Base-by-base conservation (phyloP, 108 stramenopile species). In the Cyclotella distinguenda region DNA sequence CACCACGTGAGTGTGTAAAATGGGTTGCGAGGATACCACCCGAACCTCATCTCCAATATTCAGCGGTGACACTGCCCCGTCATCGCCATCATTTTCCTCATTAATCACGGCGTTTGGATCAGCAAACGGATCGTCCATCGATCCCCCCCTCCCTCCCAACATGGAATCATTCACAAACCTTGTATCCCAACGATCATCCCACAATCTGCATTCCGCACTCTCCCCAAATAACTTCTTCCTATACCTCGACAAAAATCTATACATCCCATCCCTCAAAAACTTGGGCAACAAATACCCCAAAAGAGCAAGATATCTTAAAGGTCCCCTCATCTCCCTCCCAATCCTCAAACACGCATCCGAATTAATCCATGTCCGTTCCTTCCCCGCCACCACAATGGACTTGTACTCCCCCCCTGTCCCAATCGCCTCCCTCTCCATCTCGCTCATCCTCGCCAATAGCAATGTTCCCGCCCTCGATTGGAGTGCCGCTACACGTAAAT, bases 151-250 rank as follows among this genome's bases (percentile, higher is more conserved):
- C 25, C 73, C 75, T 16, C 68, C 61, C 8, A 80, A 59, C 1
- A 60, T 10, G 13, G 61, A 46, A 65, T 81, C 80, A 43, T 71
- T 43, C n/a, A 81, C 71, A 62, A 81, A 81, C 33, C 75, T 33
- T 28, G 64, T 72, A 23, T 81, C 80, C 59, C 60, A 81, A 57
- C 65, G 60, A 45, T 81, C 80, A 65, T 81, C 80, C 70, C 70
- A 81, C 30, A 90, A 26, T 35, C 89, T 73, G 62, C 89, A 90
- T 15, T 76, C 70, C 52, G 79, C 76, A 36, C 59, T 63, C 45
- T 77, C 73, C 16, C 78, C 74, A 32, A 86, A 86, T 22, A 86
- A 77, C 10, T 43, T 36, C 32, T 72, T 79, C 1, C 86, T 72
- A 82, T 85, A 67, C 6, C 47, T 12, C n/a, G 82, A 75, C 40